These are phyloP conservation scores for Apium graveolens DNA, from an alignment of 129 eudicot genomes.

Conservation along the genomic window DNA sequence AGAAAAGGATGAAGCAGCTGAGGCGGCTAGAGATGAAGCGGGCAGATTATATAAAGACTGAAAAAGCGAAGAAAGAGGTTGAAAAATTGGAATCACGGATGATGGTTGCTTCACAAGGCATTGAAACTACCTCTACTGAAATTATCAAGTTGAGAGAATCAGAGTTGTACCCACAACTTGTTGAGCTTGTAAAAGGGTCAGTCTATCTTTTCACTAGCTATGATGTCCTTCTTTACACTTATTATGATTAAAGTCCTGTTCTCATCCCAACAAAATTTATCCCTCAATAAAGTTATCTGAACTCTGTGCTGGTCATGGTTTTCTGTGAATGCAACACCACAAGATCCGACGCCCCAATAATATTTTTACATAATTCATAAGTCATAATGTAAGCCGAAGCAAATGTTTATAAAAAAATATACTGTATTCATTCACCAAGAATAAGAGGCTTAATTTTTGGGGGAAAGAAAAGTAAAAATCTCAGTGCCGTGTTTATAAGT, in stretches of 20 bases:
- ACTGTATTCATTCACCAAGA: neutral
- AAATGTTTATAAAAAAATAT: neutral
- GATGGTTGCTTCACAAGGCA: slow-evolving; percentile 71
- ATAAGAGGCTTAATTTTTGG: neutral
- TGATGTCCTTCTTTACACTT: neutral
- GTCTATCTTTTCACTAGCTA: slow-evolving; percentile 14
- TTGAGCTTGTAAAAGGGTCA: slow-evolving; percentile 84
- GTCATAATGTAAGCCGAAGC: neutral
- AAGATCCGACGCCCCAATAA: neutral
- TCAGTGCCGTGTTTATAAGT: too few species aligned
- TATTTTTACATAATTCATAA: neutral
- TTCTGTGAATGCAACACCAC: neutral
- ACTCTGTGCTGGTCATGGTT: neutral
- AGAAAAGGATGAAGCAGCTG: slow-evolving; percentile 46
- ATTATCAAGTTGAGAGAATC: slow-evolving; percentile 77
- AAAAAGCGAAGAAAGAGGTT: slow-evolving; percentile 88
- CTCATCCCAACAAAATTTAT: neutral
- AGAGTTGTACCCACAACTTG: slow-evolving; percentile 90
- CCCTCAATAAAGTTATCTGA: neutral
- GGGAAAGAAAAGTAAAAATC: neutral
- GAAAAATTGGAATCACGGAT: slow-evolving; percentile 80
- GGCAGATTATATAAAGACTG: slow-evolving; percentile 71
- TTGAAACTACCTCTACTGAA: slow-evolving; percentile 68
- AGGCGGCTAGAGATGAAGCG: slow-evolving; percentile 81
- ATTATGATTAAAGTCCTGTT: neutral